Evolutionary conservation across 371 early-diverging fungal species (phyloP).

Genomic region (Ordospora pajunii): DNA sequence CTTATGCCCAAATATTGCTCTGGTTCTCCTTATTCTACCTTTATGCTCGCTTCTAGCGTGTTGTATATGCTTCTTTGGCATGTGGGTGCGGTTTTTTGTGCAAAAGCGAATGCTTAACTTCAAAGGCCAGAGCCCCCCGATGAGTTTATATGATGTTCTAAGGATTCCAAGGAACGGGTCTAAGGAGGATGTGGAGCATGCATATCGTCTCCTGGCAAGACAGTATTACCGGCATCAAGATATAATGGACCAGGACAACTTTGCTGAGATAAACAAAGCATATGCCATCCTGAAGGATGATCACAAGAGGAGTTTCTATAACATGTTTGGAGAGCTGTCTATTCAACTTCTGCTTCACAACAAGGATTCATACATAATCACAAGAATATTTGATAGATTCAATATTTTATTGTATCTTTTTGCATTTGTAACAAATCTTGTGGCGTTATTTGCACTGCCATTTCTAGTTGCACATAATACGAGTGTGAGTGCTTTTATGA

Average conservation of each 20-base stretch:
- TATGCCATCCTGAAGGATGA: conserved; percentile 34
- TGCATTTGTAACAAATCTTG: not conserved
- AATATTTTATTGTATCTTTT: conserved; percentile 9
- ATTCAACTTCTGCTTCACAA: conserved; percentile 7
- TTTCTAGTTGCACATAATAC: not conserved
- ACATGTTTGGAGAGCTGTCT: conserved; percentile 24
- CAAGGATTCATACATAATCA: conserved; percentile 25
- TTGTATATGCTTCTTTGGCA: not conserved
- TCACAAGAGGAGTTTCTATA: conserved; percentile 39
- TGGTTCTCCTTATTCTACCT: not conserved
- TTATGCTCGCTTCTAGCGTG: not conserved
- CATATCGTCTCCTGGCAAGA: conserved; percentile 23
- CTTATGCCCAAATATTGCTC: not conserved
- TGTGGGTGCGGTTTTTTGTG: not conserved
- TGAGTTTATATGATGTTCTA: conserved; percentile 41
- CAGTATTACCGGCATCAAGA: conserved; percentile 1
- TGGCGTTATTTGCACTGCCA: not conserved
- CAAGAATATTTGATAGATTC: conserved; percentile 24
- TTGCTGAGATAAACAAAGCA: conserved; percentile 35
- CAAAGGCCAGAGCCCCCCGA: not conserved
- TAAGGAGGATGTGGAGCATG: conserved; percentile 24
- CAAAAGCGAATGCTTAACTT: not conserved
- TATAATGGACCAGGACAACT: not conserved
- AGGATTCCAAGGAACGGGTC: conserved; percentile 20
- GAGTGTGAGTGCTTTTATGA: not conserved